Evolutionary conservation across 257 asterid genomes (phyloP).

Genomic region (Thymus quinquecostatus): DNA sequence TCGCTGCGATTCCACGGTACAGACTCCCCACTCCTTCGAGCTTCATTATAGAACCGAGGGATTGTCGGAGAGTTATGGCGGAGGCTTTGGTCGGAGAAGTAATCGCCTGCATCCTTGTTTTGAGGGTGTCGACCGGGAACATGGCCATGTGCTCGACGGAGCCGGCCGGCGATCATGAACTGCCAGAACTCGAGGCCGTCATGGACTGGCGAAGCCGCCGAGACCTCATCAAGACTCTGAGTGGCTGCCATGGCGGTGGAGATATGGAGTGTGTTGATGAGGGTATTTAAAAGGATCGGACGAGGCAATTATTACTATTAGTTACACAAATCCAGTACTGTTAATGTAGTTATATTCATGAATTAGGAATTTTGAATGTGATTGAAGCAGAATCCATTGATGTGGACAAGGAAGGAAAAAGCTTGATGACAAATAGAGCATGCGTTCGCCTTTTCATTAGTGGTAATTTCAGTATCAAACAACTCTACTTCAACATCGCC

Average conservation of each 20-base stretch:
- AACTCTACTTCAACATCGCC: constrained; percentile 21
- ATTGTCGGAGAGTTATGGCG: constrained; percentile 43
- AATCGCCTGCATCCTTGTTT: constrained; percentile 68
- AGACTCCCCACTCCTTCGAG: constrained; percentile 48
- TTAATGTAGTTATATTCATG: no score
- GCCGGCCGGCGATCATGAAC: constrained; percentile 73
- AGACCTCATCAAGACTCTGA: constrained; percentile 8
- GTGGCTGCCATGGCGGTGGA: constrained; percentile 36
- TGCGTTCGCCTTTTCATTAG: constrained; percentile 44
- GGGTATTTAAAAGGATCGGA: constrained; percentile 34
- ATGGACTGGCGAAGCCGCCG: constrained; percentile 33
- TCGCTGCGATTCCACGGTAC: constrained; percentile 63
- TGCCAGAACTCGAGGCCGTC: constrained; percentile 69
- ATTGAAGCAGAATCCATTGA: constrained; percentile 31
- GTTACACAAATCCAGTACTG: no score
- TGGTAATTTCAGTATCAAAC: constrained; percentile 7
- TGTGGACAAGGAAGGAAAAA: constrained; percentile 31
- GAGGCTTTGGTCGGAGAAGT: constrained; percentile 41
- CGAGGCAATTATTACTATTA: constrained; percentile 7
- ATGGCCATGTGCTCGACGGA: constrained; percentile 70
- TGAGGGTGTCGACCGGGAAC: constrained; percentile 69
- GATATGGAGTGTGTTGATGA: constrained; percentile 26
- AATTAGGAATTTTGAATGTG: not conserved
- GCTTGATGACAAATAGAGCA: constrained; percentile 32
- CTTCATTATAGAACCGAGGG: constrained; percentile 49